phyloP scores from a whole-genome alignment of 179 eudicot species.

The Actinidia chinensis region DNA sequence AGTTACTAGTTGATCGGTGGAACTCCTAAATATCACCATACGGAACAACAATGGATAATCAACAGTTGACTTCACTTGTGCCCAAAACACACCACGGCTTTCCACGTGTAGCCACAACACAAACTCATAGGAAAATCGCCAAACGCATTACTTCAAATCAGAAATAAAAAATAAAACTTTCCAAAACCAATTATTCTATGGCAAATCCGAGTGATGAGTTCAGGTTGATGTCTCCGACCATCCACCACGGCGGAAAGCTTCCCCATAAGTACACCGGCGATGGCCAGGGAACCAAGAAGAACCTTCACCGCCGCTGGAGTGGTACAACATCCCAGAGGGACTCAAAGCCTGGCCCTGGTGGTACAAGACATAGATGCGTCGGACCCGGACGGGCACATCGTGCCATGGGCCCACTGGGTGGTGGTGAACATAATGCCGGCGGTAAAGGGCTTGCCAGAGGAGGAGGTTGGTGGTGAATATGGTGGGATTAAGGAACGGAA shows the following conservation, averaged over 20 bases:
- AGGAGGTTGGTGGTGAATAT: conserved; percentile 42
- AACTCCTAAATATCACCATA: too few species aligned
- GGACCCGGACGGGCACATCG: conserved; percentile 44
- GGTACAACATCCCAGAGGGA: conserved; percentile 67
- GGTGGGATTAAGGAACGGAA: conserved; percentile 49
- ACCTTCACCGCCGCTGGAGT: conserved; percentile 68
- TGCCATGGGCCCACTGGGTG: conserved; percentile 70
- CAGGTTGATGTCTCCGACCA: conserved; percentile 44
- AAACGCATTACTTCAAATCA: too few species aligned
- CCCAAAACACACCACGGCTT: background rate
- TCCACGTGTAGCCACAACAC: background rate
- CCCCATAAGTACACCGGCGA: conserved; percentile 63
- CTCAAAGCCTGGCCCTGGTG: conserved; percentile 56
- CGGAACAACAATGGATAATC: too few species aligned
- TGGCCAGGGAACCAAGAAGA: conserved; percentile 49
- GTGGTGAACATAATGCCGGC: conserved; percentile 60
- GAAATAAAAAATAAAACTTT: too few species aligned
- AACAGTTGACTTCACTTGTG: too few species aligned
- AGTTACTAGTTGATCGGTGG: too few species aligned
- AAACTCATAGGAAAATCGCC: background rate
- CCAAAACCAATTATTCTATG: conserved; percentile 13
- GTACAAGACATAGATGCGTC: conserved; percentile 71
- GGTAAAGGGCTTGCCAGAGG: conserved; percentile 62
- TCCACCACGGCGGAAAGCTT: conserved; percentile 47
- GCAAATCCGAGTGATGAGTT: conserved; percentile 43